Base-by-base conservation (phyloP, 1,139 yeast genomes). In the Scheffersomyces illinoinensis region DNA sequence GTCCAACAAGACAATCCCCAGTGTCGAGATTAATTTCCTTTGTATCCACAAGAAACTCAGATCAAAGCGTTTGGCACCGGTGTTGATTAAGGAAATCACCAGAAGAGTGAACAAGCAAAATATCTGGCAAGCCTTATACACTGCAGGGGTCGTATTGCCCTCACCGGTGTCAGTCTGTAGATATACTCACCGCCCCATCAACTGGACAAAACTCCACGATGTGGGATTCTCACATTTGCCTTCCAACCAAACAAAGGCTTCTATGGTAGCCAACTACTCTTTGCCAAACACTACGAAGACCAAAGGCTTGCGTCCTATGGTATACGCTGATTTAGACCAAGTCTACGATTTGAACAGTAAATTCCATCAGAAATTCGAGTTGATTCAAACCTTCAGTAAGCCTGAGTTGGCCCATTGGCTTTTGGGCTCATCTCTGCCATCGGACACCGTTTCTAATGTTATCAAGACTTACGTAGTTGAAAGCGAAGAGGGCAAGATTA, bases 111-210 rank as follows among this genome's bases (percentile, higher is more conserved):
- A 96, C 74, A 83, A 85, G 63, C 82, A 83, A 54, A 85, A 91
- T 59, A 90, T 93, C 61, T 95, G 98, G 98, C 98, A 95, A 73
- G 99, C 99, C 0, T 82, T 96, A 61, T 93, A 92, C 74, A 93
- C 99, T 14, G 97, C 96, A 0, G 99, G 99, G 6, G 85, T 88
- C 6, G 88, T 92, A 5, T 81, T 95, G 61, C 99, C 99, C 20
- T 88, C 95, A 23, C 99, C 99, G 0, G 85, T 95, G 8, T 80
- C 97, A n/a, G 88, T 92, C 1, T 89, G 97, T 71, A 85, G 98
- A 64, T 96, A 96, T 74, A 90, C 91, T 56, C 99, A 95, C 75
- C 89, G 99, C 66, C 96, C 98, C 2, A 79, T 95, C 64, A 90
- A 95, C 72, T 95, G 99, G 99, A 79, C 86, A 21, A 95, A 92